A percentile compares a stretch with the other conserved stretches of the same genome.
These are phyloP conservation scores for Boletus vinaceobasis DNA, from an alignment of 768 basidiomycete genomes.

Conservation along the genomic window DNA sequence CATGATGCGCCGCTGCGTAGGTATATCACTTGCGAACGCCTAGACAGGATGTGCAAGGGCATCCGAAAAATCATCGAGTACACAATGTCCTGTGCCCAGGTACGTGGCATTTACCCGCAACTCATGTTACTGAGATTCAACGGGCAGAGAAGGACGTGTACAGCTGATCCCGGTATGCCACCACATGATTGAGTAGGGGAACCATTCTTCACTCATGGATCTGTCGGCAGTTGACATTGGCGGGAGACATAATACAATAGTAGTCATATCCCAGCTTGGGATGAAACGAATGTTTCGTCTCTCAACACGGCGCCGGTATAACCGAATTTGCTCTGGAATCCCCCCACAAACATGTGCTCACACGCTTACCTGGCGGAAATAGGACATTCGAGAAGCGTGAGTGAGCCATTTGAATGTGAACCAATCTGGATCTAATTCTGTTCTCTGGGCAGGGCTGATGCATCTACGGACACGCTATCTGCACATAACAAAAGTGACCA, in stretches of 20 bases:
- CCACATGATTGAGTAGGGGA: background rate
- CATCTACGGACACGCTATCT: background rate
- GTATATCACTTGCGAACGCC: too few relatives aligned
- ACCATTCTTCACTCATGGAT: background rate
- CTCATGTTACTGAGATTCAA: background rate
- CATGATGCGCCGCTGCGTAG: background rate
- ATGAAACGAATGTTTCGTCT: slow-evolving; percentile 23
- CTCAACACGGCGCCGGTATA: background rate
- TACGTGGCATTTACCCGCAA: background rate
- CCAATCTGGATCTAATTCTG: background rate
- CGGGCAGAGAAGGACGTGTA: background rate
- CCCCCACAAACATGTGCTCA: background rate
- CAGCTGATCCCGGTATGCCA: background rate
- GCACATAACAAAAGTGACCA: background rate
- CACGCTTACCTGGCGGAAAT: slow-evolving; percentile 10
- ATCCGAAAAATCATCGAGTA: background rate
- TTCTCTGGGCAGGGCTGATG: background rate
- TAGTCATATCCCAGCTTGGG: background rate
- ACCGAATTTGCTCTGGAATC: background rate
- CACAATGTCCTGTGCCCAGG: background rate
- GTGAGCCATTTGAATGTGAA: slow-evolving; percentile 1
- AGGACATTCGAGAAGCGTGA: slow-evolving; percentile 1
- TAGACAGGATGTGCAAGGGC: background rate
- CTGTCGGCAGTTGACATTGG: background rate
- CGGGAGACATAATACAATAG: background rate